Evolutionary conservation across 1,284 basidiomycete species (phyloP).

Genomic region (Fomitopsis pinicola): DNA sequence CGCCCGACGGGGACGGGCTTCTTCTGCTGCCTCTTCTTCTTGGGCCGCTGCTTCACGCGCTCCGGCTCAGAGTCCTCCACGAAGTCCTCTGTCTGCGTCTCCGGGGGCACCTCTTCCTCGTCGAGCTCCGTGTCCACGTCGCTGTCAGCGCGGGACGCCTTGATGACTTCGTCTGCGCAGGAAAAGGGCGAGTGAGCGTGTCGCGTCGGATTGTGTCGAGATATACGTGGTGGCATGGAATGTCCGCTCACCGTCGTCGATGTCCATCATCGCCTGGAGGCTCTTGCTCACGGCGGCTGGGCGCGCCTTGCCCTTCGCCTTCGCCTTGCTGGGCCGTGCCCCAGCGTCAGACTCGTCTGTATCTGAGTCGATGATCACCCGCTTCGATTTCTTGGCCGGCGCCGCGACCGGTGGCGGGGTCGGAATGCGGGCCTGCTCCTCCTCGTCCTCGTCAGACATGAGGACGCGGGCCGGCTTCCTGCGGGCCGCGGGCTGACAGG

Average conservation of each 20-base stretch:
- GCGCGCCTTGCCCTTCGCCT: slow-evolving; percentile 28
- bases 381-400: slow-evolving; percentile 29
- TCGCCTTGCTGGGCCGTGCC: slow-evolving; percentile 6
- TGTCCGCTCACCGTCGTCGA: slow-evolving; percentile 55
- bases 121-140: slow-evolving; percentile 8
- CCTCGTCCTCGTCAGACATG: slow-evolving; percentile 46
- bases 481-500: neutral
- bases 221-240: too few species aligned
- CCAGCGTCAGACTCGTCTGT: slow-evolving; percentile 27
- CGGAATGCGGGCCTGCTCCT: neutral
- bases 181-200: neutral
- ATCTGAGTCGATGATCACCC: slow-evolving; percentile 43
- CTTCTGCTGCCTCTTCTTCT: slow-evolving; percentile 46
- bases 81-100: slow-evolving; percentile 18
- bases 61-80: slow-evolving; percentile 31
- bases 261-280: slow-evolving; percentile 66
- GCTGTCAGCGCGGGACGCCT: slow-evolving; percentile 27
- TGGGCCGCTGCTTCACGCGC: slow-evolving; percentile 37
- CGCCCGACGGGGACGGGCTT: slow-evolving; percentile 59
- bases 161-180: slow-evolving; percentile 34
- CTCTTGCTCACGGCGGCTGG: slow-evolving; percentile 36
- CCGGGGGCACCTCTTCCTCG: slow-evolving; percentile 15
- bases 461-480: neutral
- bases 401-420: neutral
- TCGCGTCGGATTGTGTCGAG: neutral